phyloP scores from a whole-genome alignment of 1,284 basidiomycete genomes.

The Ceratobasidium theobromae region DNA sequence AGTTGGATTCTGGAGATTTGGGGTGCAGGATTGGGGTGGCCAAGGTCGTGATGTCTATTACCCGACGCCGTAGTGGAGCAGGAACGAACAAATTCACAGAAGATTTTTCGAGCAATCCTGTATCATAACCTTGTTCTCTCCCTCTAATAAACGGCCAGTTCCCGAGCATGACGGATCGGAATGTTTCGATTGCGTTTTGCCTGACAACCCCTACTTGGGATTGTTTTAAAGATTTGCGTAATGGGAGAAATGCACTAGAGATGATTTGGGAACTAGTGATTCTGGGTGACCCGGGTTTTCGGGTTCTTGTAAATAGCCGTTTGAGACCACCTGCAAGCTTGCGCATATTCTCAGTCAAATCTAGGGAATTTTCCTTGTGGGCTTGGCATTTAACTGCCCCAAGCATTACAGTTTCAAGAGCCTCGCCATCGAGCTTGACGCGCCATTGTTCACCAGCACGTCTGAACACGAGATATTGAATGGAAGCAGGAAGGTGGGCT shows the following conservation, averaged over 20 bases:
- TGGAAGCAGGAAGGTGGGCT: neutral
- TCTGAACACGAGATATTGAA: neutral
- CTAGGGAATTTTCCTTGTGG: neutral
- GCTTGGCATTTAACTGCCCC: neutral
- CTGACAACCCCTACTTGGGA: neutral
- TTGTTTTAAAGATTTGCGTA: neutral
- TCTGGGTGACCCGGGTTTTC: neutral
- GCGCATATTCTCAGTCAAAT: slow-evolving; percentile 3
- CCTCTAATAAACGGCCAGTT: slow-evolving; percentile 27
- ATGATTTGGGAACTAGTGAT: neutral
- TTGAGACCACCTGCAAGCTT: slow-evolving; percentile 3
- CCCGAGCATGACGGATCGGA: slow-evolving; percentile 8
- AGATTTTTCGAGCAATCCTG: neutral
- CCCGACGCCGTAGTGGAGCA: too few species aligned
- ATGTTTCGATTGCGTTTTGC: slow-evolving; percentile 3
- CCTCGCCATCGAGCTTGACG: neutral
- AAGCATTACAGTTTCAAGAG: slow-evolving; percentile 13
- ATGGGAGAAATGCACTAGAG: neutral
- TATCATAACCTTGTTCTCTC: neutral
- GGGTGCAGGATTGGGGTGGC: neutral
- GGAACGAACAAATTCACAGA: neutral
- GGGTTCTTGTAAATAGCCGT: neutral
- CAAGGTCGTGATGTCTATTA: neutral
- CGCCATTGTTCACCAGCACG: neutral
- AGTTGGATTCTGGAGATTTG: neutral